Evolutionary conservation across 108 stramenopile genomes (phyloP), one percentile per base, ranked within the genome.

Genomic region (Cylindrotheca fusiformis): DNA sequence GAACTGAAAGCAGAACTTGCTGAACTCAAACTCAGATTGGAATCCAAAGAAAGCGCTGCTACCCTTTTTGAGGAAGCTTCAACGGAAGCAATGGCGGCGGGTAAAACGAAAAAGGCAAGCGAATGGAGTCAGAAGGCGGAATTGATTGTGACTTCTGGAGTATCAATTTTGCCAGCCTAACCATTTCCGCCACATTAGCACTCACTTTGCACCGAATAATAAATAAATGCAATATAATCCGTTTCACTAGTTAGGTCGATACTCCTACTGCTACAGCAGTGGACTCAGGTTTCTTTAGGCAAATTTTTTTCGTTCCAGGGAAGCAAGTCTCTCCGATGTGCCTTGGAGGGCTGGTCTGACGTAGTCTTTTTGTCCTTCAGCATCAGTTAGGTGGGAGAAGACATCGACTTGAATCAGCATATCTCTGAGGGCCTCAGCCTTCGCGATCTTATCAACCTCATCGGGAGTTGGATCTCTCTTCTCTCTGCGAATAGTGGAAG

Each of bases 371-470:
- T 69, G 71, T 6, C 79, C 82, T 55, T 93, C 90, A 45, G 76
- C 83, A 19, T 79, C 75, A 2, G 90, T 88, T 23, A 89, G 65
- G 54, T 90, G 71, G 55, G 90, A 87, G 62, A 88, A 93, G 10
- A 83, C 90, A 80, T 96, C 81, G 31, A 98, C 98, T 80, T 98
- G 98, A 72, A 98, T 89, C 75, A 98, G 74, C 22, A 90, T 77
- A 89, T 98, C 97, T 32, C 96, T 87, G 32, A 96, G 75, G 26
- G 95, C 96, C 66, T 94, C 96, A 1, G 95, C 98, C 83, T 94
- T 79, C 60, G 94, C 91, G 74, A 97, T 85, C 65, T 84, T 71
- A 45, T 87, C 83, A 32, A 90, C 80, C 81, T 98, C 98, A 52
- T 88, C 93, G 1, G 70, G 75, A 14, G 96, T 97, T 48, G 97